A percentile compares a stretch with the other conserved stretches of the same genome.
phyloP scores from a whole-genome alignment of 2,329 filamentous ascomycete species.

The Polytolypa hystricis region DNA sequence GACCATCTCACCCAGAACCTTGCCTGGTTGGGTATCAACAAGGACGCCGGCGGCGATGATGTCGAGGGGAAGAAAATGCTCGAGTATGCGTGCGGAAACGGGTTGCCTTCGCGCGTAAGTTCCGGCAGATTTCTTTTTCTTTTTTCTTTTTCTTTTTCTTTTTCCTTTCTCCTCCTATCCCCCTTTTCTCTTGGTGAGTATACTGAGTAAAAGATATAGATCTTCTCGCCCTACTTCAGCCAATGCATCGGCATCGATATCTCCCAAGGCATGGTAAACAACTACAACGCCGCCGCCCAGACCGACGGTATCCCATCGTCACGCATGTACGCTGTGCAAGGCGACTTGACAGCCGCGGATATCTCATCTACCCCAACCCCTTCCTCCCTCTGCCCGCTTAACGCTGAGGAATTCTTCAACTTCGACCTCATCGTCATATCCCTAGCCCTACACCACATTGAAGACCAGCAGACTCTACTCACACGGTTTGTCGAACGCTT shows the following conservation, averaged over 20 bases:
- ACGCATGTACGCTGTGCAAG: conserved; percentile 10
- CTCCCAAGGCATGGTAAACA: conserved; percentile 10
- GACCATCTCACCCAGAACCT: conserved; percentile 9
- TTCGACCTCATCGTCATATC: conserved; percentile 11
- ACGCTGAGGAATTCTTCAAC: conserved; percentile 8
- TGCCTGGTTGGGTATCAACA: conserved; percentile 10
- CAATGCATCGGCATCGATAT: conserved; percentile 13
- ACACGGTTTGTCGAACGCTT: conserved; percentile 8
- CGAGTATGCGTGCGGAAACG: conserved; percentile 13
- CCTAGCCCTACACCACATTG: conserved; percentile 12
- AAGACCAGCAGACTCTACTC: conserved; percentile 6
- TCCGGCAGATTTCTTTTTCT: not conserved
- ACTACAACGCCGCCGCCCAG: conserved; percentile 9
- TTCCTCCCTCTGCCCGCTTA: not conserved
- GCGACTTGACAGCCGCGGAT: conserved; percentile 6
- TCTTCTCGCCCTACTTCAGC: conserved; percentile 9
- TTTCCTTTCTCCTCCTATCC: too few species aligned
- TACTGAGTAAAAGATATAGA: too few species aligned
- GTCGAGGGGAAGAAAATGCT: conserved; percentile 9
- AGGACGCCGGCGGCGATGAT: not conserved
- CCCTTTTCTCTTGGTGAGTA: too few species aligned
- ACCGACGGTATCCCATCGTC: conserved; percentile 4
- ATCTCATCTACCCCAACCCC: not conserved
- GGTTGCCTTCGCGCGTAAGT: conserved; percentile 10
- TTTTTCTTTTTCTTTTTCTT: too few species aligned